Evolutionary conservation across 192 early-diverging fungal genomes (phyloP).

Genomic region (Coemansia sp.): DNA sequence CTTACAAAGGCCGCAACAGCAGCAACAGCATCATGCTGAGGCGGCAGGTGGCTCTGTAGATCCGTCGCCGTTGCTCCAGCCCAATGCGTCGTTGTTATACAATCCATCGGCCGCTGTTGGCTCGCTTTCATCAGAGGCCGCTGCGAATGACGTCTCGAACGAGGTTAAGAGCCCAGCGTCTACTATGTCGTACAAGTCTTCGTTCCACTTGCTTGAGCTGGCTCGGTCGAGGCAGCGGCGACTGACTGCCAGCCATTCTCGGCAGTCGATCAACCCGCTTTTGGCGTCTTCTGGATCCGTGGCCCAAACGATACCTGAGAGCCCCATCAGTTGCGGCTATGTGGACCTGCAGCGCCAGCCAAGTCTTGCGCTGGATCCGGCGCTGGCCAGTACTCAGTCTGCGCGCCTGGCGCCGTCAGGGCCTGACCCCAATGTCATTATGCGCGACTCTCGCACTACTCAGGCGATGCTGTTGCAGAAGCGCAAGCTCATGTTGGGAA

Average conservation of each 20-base stretch:
- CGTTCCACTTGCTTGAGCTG: conserved; percentile 46
- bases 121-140: neutral
- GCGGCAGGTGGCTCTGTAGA: neutral
- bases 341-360: conserved; percentile 37
- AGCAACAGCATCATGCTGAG: no score
- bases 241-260: conserved; percentile 43
- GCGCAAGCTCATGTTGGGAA: conserved; percentile 49
- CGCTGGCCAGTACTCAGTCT: conserved; percentile 25
- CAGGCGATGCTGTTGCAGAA: conserved; percentile 46
- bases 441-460: conserved; percentile 52
- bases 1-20: neutral
- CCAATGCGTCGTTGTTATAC: neutral
- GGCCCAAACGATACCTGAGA: conserved; percentile 7
- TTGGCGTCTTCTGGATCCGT: neutral
- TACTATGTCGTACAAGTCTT: conserved; percentile 49
- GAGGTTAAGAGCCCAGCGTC: conserved; percentile 27
- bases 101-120: neutral
- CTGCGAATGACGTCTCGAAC: neutral
- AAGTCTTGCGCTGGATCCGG: conserved; percentile 29
- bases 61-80: conserved; percentile 7
- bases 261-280: conserved; percentile 19
- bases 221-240: conserved; percentile 45
- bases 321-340: neutral
- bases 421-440: conserved; percentile 50
- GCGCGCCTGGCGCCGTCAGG: conserved; percentile 43